phyloP scores from a whole-genome alignment of 148 eudicot species.

The Camellia lanceoleosa region DNA sequence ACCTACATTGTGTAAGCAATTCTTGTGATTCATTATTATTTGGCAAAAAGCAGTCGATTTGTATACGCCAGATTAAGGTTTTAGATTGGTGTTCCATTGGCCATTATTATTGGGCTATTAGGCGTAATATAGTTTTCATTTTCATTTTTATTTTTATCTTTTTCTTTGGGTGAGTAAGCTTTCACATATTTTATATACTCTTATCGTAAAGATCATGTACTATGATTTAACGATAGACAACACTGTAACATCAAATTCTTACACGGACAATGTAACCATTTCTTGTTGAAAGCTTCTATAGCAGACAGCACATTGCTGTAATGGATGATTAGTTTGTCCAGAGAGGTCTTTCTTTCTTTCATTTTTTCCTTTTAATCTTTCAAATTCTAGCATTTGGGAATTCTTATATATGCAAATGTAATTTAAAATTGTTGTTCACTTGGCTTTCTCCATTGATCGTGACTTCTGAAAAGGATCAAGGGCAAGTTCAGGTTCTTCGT shows the following conservation, averaged over 20 bases:
- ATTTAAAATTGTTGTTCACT: too few species aligned
- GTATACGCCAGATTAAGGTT: too few species aligned
- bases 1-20: constrained; percentile 46
- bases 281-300: background rate
- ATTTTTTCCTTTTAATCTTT: background rate
- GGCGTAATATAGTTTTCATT: too few species aligned
- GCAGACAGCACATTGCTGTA: background rate
- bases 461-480: background rate
- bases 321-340: too few species aligned
- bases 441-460: background rate
- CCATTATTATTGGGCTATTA: too few species aligned
- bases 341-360: too few species aligned
- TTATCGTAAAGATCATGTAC: background rate
- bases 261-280: background rate
- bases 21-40: background rate
- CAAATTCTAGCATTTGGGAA: background rate
- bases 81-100: too few species aligned
- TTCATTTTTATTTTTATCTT: too few species aligned
- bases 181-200: too few species aligned
- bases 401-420: background rate
- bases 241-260: background rate
- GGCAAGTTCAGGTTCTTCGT: background rate
- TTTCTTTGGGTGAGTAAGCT: too few species aligned
- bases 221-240: background rate
- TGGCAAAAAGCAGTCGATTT: background rate